Conservation (phyloP, 345 rosid genomes). For the Linum trigynum region DNA sequence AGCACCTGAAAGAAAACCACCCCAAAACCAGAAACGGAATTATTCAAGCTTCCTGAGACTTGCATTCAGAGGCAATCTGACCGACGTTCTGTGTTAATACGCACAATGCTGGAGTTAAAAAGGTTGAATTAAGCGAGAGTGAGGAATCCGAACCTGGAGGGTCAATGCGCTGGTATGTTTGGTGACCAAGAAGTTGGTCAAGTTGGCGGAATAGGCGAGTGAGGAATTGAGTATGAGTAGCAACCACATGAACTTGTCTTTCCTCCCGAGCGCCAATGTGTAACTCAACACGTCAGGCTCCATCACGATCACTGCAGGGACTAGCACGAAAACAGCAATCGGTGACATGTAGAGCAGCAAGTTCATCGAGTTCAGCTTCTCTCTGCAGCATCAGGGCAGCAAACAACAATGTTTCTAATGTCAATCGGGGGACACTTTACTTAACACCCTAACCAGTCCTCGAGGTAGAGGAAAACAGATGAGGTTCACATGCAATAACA, state of each 20-base stretch:
- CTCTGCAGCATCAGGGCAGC: slow-evolving; percentile 37
- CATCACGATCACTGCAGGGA: slow-evolving; percentile 66
- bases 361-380: slow-evolving; percentile 92
- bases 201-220: slow-evolving; percentile 76
- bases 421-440: neutral
- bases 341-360: slow-evolving; percentile 87
- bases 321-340: slow-evolving; percentile 59
- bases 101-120: neutral
- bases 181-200: slow-evolving; percentile 79
- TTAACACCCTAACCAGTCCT: neutral
- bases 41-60: neutral
- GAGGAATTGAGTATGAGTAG: slow-evolving; percentile 64
- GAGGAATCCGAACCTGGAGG: slow-evolving; percentile 52
- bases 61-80: neutral
- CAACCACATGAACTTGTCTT: slow-evolving; percentile 60
- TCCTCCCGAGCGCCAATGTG: slow-evolving; percentile 45
- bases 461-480: neutral
- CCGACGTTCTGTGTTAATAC: neutral
- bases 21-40: neutral
- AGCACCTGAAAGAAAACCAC: slow-evolving; percentile 45
- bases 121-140: neutral
- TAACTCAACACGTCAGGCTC: slow-evolving; percentile 65
- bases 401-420: no score
- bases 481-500: neutral
- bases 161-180: slow-evolving; percentile 89